A percentile compares a stretch with the other conserved stretches of the same genome.
Conservation (phyloP, 1,139 yeast genomes). For the Eremothecium gossypii region DNA sequence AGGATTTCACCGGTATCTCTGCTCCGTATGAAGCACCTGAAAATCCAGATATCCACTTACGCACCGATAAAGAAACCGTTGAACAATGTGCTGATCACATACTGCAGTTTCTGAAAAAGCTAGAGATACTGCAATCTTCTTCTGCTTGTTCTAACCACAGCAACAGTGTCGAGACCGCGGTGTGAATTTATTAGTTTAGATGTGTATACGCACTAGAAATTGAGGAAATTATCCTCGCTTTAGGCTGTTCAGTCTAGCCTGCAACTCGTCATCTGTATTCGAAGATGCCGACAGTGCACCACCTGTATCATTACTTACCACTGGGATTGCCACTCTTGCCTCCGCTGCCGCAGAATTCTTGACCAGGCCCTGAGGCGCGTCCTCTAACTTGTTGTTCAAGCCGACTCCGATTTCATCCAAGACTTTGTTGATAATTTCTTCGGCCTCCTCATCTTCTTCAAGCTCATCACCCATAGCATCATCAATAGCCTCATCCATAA, state of each 20-base stretch:
- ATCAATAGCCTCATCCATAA: conserved; percentile 97
- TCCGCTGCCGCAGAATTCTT: conserved; percentile 28
- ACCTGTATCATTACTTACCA: conserved; percentile 37
- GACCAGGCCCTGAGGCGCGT: conserved; percentile 50
- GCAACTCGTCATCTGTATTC: conserved; percentile 71
- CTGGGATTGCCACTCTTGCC: conserved; percentile 29
- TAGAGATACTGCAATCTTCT: conserved; percentile 23
- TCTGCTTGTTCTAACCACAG: background rate
- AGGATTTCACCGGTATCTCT: conserved; percentile 90
- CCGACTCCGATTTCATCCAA: conserved; percentile 95
- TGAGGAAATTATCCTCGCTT: conserved; percentile 36
- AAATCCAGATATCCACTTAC: conserved; percentile 70
- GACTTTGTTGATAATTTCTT: conserved; percentile 84
- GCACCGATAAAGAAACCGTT: conserved; percentile 58
- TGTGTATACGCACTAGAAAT: too few relatives aligned
- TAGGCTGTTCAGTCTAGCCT: conserved; percentile 78
- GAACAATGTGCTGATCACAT: conserved; percentile 77
- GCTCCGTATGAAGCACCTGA: conserved; percentile 95
- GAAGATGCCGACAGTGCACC: conserved; percentile 32
- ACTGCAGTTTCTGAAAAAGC: conserved; percentile 53
- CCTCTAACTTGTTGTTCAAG: conserved; percentile 55
- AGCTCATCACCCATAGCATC: conserved; percentile 86
- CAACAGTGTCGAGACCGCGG: background rate
- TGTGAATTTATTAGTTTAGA: too few relatives aligned
- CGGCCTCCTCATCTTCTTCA: conserved; percentile 75